Conservation (phyloP, 495 filamentous ascomycete genomes). For the Trichocladium antarcticum region DNA sequence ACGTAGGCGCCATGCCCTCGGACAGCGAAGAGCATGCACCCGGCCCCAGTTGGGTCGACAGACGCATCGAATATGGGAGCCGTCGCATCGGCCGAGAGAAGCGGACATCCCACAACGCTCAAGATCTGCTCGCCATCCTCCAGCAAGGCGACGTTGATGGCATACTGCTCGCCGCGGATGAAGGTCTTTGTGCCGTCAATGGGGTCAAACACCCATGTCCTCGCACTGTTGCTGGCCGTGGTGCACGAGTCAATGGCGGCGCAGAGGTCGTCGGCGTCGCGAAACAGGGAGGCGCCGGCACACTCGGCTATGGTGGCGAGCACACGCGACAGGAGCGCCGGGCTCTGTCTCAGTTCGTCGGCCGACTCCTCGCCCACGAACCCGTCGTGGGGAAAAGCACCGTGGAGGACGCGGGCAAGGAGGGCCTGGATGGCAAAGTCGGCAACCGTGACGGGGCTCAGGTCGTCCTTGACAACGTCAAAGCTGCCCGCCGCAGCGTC, state of each 20-base stretch:
- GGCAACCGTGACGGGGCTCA: constrained; percentile 53
- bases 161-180: constrained; percentile 51
- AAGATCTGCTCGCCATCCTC: constrained; percentile 29
- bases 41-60: constrained; percentile 42
- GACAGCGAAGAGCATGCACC: constrained; percentile 47
- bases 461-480: constrained; percentile 42
- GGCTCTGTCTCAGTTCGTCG: constrained; percentile 40
- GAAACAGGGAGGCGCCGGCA: constrained; percentile 21
- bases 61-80: constrained; percentile 28
- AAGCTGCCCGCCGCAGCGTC: background rate
- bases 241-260: constrained; percentile 50
- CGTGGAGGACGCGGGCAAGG: constrained; percentile 44
- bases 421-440: constrained; percentile 58
- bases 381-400: constrained; percentile 44
- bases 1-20: constrained; percentile 46
- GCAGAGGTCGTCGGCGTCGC: constrained; percentile 40
- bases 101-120: constrained; percentile 45
- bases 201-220: constrained; percentile 57
- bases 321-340: constrained; percentile 40
- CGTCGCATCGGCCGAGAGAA: constrained; percentile 36
- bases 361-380: constrained; percentile 56
- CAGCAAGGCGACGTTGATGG: constrained; percentile 38
- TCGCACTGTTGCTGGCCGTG: constrained; percentile 19
- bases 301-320: constrained; percentile 31
- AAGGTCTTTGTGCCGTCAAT: constrained; percentile 63